Base-by-base conservation (phyloP, 371 early-diverging fungal genomes). In the Mucor irregularis region DNA sequence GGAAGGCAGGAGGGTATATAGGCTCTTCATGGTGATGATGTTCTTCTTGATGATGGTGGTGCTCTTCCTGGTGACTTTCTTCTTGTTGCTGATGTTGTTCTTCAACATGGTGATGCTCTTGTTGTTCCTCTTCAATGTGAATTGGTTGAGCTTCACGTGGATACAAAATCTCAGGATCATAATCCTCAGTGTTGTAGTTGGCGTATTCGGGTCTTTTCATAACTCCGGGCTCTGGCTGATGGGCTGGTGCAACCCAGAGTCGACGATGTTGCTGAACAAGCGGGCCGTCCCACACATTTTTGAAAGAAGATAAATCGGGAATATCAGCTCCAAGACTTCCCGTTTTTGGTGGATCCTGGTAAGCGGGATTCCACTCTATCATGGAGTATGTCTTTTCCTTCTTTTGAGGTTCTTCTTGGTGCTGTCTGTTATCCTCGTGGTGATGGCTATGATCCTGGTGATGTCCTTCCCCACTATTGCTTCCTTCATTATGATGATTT, bases 281-380 rank as follows among this genome's bases (percentile, higher is more conserved):
- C 28, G 66, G 58, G 30, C 62, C 47, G 49, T 69, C 69, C 69
- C 69, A 69, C 47, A 35, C 62, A 38, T 69, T 69, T 31, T 22
- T 42, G 16, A 53, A 69, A 6, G 19, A 28, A 17, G 66, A 62
- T 39, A 69, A 53, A 49, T 69, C 65, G 35, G 69, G 69, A 53
- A 69, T 61, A 40, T 62, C 55, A 53, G 64, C 61, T 21, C 54
- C 52, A 42, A 64, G 43, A 17, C 31, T 46, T 16, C 61, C 60
- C 31, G 56, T 49, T 14, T 46, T 64, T 14, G 68, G 68, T 19
- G 68, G 68, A 6, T 56, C 61, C 49, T 68, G 50, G 38, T 50
- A 47, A n/a, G 68, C 56, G 38, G 68, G 68, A 56, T 68, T 49
- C 68, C 68, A 68, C 24, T 64, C 53, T 26, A 68, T 56, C 64